These are phyloP conservation scores for Rubroboletus satanas DNA, from an alignment of 768 basidiomycete species.

Conservation along the genomic window DNA sequence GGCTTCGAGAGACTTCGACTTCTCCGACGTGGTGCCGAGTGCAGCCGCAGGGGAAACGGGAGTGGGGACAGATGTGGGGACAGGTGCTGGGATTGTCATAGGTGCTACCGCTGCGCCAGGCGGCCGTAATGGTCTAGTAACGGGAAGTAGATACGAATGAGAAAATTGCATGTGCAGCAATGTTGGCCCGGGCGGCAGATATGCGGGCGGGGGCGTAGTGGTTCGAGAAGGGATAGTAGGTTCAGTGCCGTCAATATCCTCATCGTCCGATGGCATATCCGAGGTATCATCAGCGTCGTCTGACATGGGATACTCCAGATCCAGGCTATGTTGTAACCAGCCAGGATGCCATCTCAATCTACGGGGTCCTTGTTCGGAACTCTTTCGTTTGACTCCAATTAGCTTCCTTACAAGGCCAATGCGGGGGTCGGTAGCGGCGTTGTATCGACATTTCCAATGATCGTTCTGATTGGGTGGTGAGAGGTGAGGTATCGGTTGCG, in stretches of 20 bases:
- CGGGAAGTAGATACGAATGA: constrained; percentile 57
- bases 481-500: constrained; percentile 23
- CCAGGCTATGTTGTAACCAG: constrained; percentile 51
- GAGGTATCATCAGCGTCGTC: constrained; percentile 38
- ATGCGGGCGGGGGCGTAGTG: constrained; percentile 65
- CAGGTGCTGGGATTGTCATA: constrained; percentile 38
- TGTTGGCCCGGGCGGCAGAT: constrained; percentile 66
- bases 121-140: constrained; percentile 57
- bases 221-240: constrained; percentile 42
- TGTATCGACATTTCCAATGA: constrained; percentile 54
- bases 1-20: constrained; percentile 63
- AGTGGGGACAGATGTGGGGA: constrained; percentile 63
- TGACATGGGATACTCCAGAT: constrained; percentile 33
- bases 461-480: constrained; percentile 17
- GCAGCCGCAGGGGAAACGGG: constrained; percentile 80
- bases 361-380: constrained; percentile 35
- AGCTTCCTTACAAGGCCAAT: constrained; percentile 64
- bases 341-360: constrained; percentile 35
- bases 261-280: constrained; percentile 40
- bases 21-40: constrained; percentile 60
- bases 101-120: constrained; percentile 51
- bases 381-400: constrained; percentile 68
- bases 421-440: constrained; percentile 65
- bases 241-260: constrained; percentile 34
- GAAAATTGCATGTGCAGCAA: constrained; percentile 68